A percentile compares a stretch with the other conserved stretches of the same genome.
These are phyloP conservation scores for Ascochyta pisi DNA, from an alignment of 2,329 filamentous ascomycete species.

Conservation along the genomic window DNA sequence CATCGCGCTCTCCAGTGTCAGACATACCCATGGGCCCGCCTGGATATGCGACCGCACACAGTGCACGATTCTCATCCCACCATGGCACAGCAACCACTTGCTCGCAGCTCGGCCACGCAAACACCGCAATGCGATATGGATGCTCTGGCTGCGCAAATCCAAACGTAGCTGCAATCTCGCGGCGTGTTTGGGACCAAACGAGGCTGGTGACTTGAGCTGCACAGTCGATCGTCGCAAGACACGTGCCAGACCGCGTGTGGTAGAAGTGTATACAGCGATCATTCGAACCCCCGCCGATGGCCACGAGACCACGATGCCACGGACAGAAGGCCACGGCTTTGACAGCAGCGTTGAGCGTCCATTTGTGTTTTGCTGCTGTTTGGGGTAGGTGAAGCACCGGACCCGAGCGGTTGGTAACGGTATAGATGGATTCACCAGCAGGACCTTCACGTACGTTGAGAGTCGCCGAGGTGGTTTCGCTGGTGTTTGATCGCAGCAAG, in stretches of 20 bases:
- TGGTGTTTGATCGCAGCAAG: slow-evolving; percentile 53
- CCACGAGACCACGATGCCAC: slow-evolving; percentile 86
- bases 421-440: slow-evolving; percentile 43
- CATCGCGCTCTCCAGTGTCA: slow-evolving; percentile 5
- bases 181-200: slow-evolving; percentile 84
- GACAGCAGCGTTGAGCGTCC: slow-evolving; percentile 83
- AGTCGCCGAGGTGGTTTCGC: slow-evolving; percentile 18
- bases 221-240: slow-evolving; percentile 88
- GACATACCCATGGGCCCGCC: slow-evolving; percentile 58
- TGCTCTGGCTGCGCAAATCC: slow-evolving; percentile 93
- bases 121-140: slow-evolving; percentile 86
- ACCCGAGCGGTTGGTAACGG: slow-evolving; percentile 41
- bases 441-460: slow-evolving; percentile 37
- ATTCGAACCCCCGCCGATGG: slow-evolving; percentile 90
- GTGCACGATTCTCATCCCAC: slow-evolving; percentile 77
- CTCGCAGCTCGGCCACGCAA: slow-evolving; percentile 90
- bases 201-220: slow-evolving; percentile 92
- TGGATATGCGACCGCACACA: slow-evolving; percentile 89
- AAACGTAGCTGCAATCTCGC: slow-evolving; percentile 92
- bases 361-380: slow-evolving; percentile 72
- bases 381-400: slow-evolving; percentile 56
- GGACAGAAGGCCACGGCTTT: slow-evolving; percentile 98
- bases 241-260: slow-evolving; percentile 81
- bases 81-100: slow-evolving; percentile 86
- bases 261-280: slow-evolving; percentile 97